These are phyloP conservation scores for Oropetium thomaeum DNA, from an alignment of 176 grass and related monocot species.

Conservation along the genomic window DNA sequence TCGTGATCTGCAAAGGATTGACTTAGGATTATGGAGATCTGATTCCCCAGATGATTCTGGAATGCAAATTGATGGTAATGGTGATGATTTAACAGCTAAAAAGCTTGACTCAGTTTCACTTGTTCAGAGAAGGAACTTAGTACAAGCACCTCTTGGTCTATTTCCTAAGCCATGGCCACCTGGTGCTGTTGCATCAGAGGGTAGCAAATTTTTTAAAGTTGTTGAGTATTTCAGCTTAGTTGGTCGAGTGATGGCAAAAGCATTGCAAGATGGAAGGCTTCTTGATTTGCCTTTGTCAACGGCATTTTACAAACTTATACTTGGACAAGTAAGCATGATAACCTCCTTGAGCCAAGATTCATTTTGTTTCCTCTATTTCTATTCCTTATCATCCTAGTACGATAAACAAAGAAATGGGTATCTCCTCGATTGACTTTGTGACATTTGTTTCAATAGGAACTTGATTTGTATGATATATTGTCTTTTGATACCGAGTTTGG, in stretches of 20 bases:
- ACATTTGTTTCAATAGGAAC: constrained; percentile 56
- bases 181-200: constrained; percentile 52
- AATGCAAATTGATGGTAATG: constrained; percentile 42
- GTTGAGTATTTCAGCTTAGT: constrained; percentile 74
- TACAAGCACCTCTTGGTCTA: constrained; percentile 69
- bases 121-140: constrained; percentile 38
- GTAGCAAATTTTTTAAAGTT: constrained; percentile 66
- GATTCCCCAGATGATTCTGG: constrained; percentile 33
- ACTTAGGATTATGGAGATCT: constrained; percentile 83
- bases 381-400: background rate
- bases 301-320: constrained; percentile 79
- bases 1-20: constrained; percentile 66
- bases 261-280: constrained; percentile 88
- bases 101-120: constrained; percentile 7
- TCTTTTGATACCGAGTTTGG: constrained; percentile 77
- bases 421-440: background rate
- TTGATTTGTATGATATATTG: constrained; percentile 80
- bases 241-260: constrained; percentile 82
- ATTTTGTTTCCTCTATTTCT: background rate
- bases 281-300: constrained; percentile 73
- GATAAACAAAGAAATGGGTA: background rate
- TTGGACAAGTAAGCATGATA: constrained; percentile 66
- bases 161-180: constrained; percentile 79
- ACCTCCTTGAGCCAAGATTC: background rate
- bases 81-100: constrained; percentile 31